Evolutionary conservation across 192 early-diverging fungal species (phyloP), one percentile per base, ranked within the genome.

Genomic region (Backusella luteola): DNA sequence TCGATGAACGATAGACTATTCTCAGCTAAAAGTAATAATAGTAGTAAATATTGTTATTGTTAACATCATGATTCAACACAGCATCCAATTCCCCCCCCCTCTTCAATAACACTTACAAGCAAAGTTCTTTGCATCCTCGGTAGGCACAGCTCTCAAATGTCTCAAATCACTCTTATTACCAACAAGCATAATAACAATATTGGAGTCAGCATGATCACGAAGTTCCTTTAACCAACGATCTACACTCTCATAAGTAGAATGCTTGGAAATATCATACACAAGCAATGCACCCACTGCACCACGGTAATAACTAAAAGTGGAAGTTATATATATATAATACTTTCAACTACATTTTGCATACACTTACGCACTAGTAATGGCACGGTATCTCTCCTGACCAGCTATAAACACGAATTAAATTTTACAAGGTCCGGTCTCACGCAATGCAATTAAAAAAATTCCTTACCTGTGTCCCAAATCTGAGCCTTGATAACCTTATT

Each of bases 111-210:
- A 80, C 42, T 95, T 93, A 56, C 92, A 85, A 17, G 98, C 95
- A 93, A 98, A 99, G 76, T 94, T 90, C 88, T 97, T 98, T 66
- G 97, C 97, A 84, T 99, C 97, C 34, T 98, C 98, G 9, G 97
- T 98, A 1, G 97, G 93, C n/a, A 99, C 98, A 5, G 97, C 96
- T 42, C 97, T 89, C 71, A 97, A 85, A 82, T 98, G 97, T 82
- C 94, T 89, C 90, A 98, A 88, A 94, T 99, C 97, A 79, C 92
- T 95, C 93, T 99, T 99, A 89, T 99, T 99, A 69, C 96, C 98
- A 41, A 99, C 98, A 67, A 99, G 87, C 95, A 98, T 98, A 69
- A 98, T 97, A n/a, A 96, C 94, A 89, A 99, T 99, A 89, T 98
- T 98, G 84, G 89, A 92, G 81, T 97, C 96, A 68, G 96, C 96